Base-by-base conservation (phyloP, 768 basidiomycete genomes). In the Amanita phalloides region DNA sequence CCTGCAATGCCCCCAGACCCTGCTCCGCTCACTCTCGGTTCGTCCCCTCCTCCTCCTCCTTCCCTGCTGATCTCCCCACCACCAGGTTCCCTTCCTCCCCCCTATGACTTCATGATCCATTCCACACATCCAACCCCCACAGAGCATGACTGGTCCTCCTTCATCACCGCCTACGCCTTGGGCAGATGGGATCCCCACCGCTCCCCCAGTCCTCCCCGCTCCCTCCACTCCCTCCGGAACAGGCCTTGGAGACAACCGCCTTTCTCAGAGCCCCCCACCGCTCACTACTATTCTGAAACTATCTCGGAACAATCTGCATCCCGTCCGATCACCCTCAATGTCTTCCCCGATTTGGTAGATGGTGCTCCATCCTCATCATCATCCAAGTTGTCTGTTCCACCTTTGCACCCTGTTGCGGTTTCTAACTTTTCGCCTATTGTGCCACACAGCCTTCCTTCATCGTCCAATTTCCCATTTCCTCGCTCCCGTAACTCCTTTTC, bases 161-260 rank as follows among this genome's bases (percentile, higher is more conserved):
- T 91, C 63, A 79, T 87, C 55, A 66, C 71, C n/a, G 81, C 86
- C 0, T 92, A 92, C 63, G 79, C 86, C 0, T 61, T 72, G 14
- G 90, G 90, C 8, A 74, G 78, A 54, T 92, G 89, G 89, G 86
- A 88, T 62, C 87, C 89, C 6, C 80, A 81, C 54, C 73, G 71
- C 51, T 82, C 77, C 0, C 87, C 86, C 3, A 77, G 75, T 54
- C 77, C 73, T 5, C 85, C 86, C 4, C 63, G 55, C 38, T 61
- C 66, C 7, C 60, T 54, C 47, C 56, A 59, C 28, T 51, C 25
- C 47, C 53, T 26, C 46, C 14, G 25, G 25, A 55, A 48, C 42
- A 17, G n/a, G n/a, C 56, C 53, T 26, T 51, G 54, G 25, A 54
- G 49, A 45, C 54, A 58, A 63, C 62, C 64, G 64, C 54, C 62